Percentiles rank a stretch among this genome's conserved stretches.
Conservation (phyloP, 306 rosid species). For the Notholithocarpus densiflorus region DNA sequence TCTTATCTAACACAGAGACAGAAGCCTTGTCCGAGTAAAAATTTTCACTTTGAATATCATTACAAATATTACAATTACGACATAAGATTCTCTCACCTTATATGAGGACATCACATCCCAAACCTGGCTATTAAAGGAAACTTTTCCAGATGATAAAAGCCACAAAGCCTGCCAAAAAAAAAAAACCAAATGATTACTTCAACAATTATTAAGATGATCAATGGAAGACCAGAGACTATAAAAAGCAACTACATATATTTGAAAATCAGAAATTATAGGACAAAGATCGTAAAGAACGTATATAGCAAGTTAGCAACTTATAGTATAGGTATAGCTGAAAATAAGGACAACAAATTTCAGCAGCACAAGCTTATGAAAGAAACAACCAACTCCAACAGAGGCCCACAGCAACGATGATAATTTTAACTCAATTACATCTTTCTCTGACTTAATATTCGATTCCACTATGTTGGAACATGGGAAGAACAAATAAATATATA, state of each 20-base stretch:
- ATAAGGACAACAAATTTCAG: neutral
- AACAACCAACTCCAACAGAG: neutral
- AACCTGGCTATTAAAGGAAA: constrained; percentile 22
- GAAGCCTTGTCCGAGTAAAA: constrained; percentile 2
- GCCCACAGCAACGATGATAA: neutral
- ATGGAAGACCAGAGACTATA: neutral
- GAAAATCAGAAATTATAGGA: neutral
- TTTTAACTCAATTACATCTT: too few relatives aligned
- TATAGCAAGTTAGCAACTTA: neutral
- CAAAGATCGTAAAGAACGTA: neutral
- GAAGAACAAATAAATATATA: too few relatives aligned
- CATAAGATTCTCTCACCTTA: constrained; percentile 19
- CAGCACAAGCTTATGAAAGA: neutral
- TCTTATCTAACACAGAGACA: constrained; percentile 10
- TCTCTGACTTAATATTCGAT: too few relatives aligned
- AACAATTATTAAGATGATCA: neutral
- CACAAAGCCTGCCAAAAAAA: constrained; percentile 26
- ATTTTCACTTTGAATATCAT: constrained; percentile 17
- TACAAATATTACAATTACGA: constrained; percentile 29
- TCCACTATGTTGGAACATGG: too few relatives aligned
- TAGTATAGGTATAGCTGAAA: neutral
- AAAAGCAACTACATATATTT: neutral
- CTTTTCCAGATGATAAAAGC: constrained; percentile 18
- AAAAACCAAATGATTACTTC: constrained; percentile 1
- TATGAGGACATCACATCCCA: constrained; percentile 13